Evolutionary conservation across 2,329 filamentous ascomycete genomes (phyloP).

Genomic region (Phialocephala subalpina): DNA sequence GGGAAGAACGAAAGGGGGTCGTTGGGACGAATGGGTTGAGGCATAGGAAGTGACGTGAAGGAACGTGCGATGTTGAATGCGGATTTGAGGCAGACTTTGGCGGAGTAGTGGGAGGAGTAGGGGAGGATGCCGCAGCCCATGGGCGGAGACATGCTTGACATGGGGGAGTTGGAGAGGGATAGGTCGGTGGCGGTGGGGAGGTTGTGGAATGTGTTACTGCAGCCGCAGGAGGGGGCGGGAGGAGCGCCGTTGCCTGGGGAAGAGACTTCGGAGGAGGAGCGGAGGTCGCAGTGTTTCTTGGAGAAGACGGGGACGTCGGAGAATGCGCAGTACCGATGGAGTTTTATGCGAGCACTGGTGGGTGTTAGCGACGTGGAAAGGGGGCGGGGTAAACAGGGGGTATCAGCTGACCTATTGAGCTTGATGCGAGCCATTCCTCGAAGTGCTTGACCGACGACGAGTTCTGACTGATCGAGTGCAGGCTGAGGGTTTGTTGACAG

Average conservation of each 20-base stretch:
- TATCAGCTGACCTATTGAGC: constrained; percentile 52
- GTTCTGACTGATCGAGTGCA: constrained; percentile 44
- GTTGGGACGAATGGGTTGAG: constrained; percentile 34
- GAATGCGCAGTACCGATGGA: constrained; percentile 61
- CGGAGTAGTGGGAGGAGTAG: constrained; percentile 55
- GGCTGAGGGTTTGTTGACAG: constrained; percentile 46
- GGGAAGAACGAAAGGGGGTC: constrained; percentile 23
- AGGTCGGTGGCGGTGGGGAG: constrained; percentile 20
- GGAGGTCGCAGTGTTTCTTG: constrained; percentile 58
- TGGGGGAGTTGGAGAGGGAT: constrained; percentile 10
- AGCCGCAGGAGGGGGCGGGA: constrained; percentile 24
- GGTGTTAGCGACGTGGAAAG: neutral
- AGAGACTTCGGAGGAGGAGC: constrained; percentile 24
- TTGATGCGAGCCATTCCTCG: constrained; percentile 58
- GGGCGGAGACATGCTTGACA: constrained; percentile 9
- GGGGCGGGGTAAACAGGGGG: neutral
- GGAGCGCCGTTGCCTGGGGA: constrained; percentile 8
- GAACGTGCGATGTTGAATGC: constrained; percentile 56
- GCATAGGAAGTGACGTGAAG: constrained; percentile 56
- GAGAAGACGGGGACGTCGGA: constrained; percentile 58
- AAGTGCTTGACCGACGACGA: constrained; percentile 52
- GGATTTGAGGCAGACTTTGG: constrained; percentile 57
- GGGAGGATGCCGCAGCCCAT: constrained; percentile 45
- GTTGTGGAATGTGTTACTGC: constrained; percentile 31
- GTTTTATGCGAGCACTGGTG: constrained; percentile 56